phyloP scores from a whole-genome alignment of 2,329 filamentous ascomycete genomes.

The Colletotrichum cordylinicola region DNA sequence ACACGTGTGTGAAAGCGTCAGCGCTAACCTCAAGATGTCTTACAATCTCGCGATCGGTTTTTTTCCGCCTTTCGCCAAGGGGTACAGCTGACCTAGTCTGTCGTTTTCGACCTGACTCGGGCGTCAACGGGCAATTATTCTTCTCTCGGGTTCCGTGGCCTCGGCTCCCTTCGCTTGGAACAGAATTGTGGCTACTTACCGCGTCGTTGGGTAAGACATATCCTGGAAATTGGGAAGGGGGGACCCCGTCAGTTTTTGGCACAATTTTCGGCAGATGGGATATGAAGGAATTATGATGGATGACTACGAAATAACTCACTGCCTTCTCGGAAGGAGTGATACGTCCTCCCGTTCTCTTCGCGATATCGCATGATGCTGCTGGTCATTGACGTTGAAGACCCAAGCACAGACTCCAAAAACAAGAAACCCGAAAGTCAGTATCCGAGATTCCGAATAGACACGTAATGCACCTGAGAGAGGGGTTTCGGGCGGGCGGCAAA shows the following conservation, averaged over 20 bases:
- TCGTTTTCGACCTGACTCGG: constrained; percentile 26
- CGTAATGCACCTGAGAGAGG: background rate
- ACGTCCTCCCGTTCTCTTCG: constrained; percentile 44
- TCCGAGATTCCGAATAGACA: background rate
- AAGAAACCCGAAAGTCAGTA: background rate
- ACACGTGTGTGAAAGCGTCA: background rate
- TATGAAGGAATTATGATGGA: background rate
- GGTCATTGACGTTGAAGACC: constrained; percentile 34
- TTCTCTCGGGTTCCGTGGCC: background rate
- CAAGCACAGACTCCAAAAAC: constrained; percentile 7
- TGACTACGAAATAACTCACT: background rate
- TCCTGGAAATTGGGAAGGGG: constrained; percentile 9
- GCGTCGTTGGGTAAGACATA: constrained; percentile 32
- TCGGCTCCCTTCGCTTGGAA: background rate
- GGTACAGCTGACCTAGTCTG: constrained; percentile 21
- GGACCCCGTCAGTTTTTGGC: background rate
- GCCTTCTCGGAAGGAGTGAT: constrained; percentile 38
- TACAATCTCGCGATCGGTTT: background rate
- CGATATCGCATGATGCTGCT: constrained; percentile 43
- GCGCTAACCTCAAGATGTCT: background rate
- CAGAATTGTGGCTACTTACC: constrained; percentile 2
- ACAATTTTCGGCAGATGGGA: background rate
- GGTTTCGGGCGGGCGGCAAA: background rate
- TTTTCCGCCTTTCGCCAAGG: background rate
- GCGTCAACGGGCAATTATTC: background rate